Evolutionary conservation across 305 asterid species (phyloP), one percentile per base, ranked within the genome.

Genomic region (Fraxinus paxiana): DNA sequence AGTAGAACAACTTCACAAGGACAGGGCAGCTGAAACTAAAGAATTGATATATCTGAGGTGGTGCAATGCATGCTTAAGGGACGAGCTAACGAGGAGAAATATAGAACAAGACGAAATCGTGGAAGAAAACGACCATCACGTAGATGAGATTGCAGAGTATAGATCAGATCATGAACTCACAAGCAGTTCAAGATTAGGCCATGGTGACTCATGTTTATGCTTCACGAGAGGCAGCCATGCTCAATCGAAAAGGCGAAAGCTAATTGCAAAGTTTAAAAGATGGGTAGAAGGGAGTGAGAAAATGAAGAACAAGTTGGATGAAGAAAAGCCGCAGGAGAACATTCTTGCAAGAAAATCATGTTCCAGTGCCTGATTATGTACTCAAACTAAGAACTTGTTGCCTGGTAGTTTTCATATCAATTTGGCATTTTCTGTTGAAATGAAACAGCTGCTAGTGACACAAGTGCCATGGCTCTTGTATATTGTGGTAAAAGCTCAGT

Each of bases 221-320:
- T 84, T 82, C 56, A 79, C 83, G 59, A 18, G 81, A 7, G 76
- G 72, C 15, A 63, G 72, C 59, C 83, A 73, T 41, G 80, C 51
- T 74, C 89, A 79, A 83, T 85, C 91, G 4, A 92, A 56, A 79
- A 87, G 92, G 82, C 80, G 80, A 61, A 91, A 82, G 79, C 46
- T 92, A 28, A 75, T 91, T 1, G 79, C 79, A 6, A 90, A 90
- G 87, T 78, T 92, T 31, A 92, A 84, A 78, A 90, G 78, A 83
- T 91, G 96, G 94, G 86, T 88, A 20, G 92, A 92, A 63, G 86
- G 91, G 35, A 59, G 77, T 81, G 92, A 89, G 48, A 86, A 78
- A 71, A 69, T 6, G 71, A 77, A 73, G 78, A 74, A 70, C 5
- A 75, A 24, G 38, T 41, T 73, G 75, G 82, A 76, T 35, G 85